phyloP scores from a whole-genome alignment of 2,329 filamentous ascomycete genomes.

The Cordyceps farinosa region DNA sequence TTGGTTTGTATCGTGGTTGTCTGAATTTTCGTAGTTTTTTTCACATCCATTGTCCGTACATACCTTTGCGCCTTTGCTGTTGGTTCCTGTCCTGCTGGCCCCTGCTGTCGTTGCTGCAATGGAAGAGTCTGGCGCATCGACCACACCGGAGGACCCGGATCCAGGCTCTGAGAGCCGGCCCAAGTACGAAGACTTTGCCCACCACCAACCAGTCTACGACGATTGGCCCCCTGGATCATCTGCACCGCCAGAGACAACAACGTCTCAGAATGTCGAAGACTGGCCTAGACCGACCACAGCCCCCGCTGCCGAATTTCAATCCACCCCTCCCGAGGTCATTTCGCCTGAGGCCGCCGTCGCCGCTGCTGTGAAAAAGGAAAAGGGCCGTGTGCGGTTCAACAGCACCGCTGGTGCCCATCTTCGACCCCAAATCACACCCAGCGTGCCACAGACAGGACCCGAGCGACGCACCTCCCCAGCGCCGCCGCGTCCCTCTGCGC shows the following conservation, averaged over 20 bases:
- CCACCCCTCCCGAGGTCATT: background rate
- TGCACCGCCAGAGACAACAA: conserved; percentile 5
- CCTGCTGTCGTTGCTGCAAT: conserved; percentile 5
- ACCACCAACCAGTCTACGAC: conserved; percentile 14
- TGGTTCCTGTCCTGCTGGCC: background rate
- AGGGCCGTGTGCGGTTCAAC: conserved; percentile 47
- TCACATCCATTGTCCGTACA: background rate
- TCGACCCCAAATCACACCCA: conserved; percentile 23
- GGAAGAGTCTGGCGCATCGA: conserved; percentile 13
- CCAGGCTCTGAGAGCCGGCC: conserved; percentile 14
- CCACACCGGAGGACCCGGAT: conserved; percentile 16
- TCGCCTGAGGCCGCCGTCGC: conserved; percentile 18
- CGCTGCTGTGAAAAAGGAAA: conserved; percentile 37
- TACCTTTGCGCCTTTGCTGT: background rate
- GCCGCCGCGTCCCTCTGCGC: conserved; percentile 16
- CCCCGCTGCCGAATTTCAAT: background rate
- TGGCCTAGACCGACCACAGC: conserved; percentile 15
- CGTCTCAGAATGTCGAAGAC: conserved; percentile 11
- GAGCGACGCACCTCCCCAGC: conserved; percentile 19
- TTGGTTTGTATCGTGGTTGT: background rate
- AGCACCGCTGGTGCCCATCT: conserved; percentile 38
- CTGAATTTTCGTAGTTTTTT: background rate
- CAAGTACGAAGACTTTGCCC: conserved; percentile 18
- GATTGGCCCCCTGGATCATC: conserved; percentile 14
- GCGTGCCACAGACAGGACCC: conserved; percentile 20